Base-by-base conservation (phyloP, 2,329 filamentous ascomycete species). In the Penicillium hesseltinei region DNA sequence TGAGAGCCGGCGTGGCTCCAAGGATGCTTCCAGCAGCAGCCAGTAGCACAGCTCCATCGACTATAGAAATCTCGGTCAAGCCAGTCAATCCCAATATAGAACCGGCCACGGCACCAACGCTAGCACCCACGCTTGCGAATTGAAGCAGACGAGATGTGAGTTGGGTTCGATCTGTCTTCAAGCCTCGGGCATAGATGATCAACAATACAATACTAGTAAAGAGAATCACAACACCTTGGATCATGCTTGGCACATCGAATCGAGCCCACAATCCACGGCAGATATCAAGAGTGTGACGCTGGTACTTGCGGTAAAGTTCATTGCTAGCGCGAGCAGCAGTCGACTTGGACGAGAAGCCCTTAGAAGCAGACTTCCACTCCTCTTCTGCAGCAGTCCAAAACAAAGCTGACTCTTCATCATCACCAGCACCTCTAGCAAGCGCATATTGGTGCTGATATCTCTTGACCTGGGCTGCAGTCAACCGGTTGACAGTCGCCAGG, bases 211-310 rank as follows among this genome's bases (percentile, higher is more conserved):
- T 82, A 3, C 89, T 87, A 25, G 84, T 76, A 3, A 84, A 81
- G 60, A 95, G 84, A 52, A 96, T 83, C 0, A 75, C 71, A 38
- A 97, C 86, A 46, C 94, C 94, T 61, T 89, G 81, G 15, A 88
- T 69, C 92, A 99, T 99, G 71, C 88, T 90, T 2, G 85, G 82
- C 21, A 96, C 81, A 72, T 99, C 91, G 66, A 99, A 99, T 36
- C 90, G 86, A 23, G 94, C 92, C 94, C 94, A 99, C 17, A 97
- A 79, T 39, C 82, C 83, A 71, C 92, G 90, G 78, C 91, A 97
- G 13, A 93, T 82, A 29, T 81, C 81, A 44, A 99, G 80, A 0
- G 89, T 96, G 69, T 90, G 85, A 31, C 80, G 80, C 71, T 97
- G 92, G 70, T 96, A 97, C 11, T 81, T 79, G 17, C 82, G 78